Evolutionary conservation across 2,329 filamentous ascomycete genomes (phyloP), one percentile per base, ranked within the genome.

Genomic region (Tricladium varicosporioides): DNA sequence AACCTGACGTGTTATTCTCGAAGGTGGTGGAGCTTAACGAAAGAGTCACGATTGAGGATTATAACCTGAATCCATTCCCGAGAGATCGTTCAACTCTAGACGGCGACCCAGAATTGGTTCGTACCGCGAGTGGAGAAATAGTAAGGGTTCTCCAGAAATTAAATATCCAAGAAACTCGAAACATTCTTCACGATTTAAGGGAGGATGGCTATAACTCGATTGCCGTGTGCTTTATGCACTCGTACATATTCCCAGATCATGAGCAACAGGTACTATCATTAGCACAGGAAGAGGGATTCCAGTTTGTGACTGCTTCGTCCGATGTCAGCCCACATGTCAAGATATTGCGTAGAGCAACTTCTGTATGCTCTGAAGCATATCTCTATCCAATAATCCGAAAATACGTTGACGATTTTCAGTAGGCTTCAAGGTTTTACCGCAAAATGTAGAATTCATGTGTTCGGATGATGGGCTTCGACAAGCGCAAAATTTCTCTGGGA

Each of bases 361-460:
- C 36, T 40, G 36, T 40, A n/a, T 40, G 36, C 36, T 40, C 36
- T 13, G 36, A 40, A 40, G 36, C 36, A 40, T 40, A 40, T 40
- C 36, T 40, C n/a, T 16, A 14, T 43, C 18, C 52, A 11, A 46
- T 16, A n/a, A 89, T 92, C 10, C 91, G 91, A 27, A 91, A 92
- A 47, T 91, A 96, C 0, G 91, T 96, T 0, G 92, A 16, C 43
- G 18, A 46, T 15, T 46, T 16, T 15, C 18, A 46, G 18, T 46
- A 4, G n/a, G 15, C 10, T 46, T 16, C n/a, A 22, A 22, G 13
- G n/a, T 48, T 13, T 19, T 22, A 11, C 14, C 46, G 7, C 22
- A 48, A 13, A 5, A 88, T 81, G 97, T 92, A 74, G 92, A 97
- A 71, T 96, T 97, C 65, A 96, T 96, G 92, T 91, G 96, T 71